phyloP scores from a whole-genome alignment of 768 basidiomycete species.

The Hypholoma sublateritium region DNA sequence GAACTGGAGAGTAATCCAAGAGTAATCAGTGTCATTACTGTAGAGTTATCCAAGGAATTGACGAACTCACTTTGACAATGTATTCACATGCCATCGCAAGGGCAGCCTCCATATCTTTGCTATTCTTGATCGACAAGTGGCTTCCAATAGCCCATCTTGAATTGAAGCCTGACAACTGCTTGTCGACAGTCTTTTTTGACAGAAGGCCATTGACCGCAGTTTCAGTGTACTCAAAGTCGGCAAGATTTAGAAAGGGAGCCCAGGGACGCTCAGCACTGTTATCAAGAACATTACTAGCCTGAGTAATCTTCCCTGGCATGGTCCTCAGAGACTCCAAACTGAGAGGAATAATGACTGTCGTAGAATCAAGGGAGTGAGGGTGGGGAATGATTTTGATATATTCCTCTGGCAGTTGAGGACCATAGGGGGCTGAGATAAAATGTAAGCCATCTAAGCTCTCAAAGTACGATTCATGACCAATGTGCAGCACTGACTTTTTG shows the following conservation, averaged over 20 bases:
- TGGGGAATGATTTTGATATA: constrained; percentile 19
- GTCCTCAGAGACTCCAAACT: not conserved
- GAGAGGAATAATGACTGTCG: constrained; percentile 11
- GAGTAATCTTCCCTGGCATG: not conserved
- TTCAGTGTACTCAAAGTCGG: constrained; percentile 26
- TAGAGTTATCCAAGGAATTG: no score
- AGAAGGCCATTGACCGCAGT: constrained; percentile 17
- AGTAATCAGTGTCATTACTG: no score
- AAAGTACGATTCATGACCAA: not conserved
- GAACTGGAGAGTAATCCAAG: not conserved
- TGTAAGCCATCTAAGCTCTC: not conserved
- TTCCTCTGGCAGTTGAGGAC: constrained; percentile 10
- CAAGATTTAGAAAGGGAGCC: constrained; percentile 23
- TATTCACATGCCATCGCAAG: constrained; percentile 19
- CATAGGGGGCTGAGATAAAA: constrained; percentile 2
- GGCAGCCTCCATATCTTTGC: constrained; percentile 16
- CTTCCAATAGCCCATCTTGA: constrained; percentile 17
- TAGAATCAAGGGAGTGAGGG: constrained; percentile 7
- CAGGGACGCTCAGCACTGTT: constrained; percentile 13
- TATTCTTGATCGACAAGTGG: constrained; percentile 18
- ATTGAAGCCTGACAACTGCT: constrained; percentile 18
- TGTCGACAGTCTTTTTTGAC: constrained; percentile 14
- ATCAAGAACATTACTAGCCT: not conserved
- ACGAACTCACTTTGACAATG: constrained; percentile 16
- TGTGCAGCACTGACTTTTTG: not conserved